Conservation (phyloP, 805 yeast genomes). For the Candida silvatica region DNA sequence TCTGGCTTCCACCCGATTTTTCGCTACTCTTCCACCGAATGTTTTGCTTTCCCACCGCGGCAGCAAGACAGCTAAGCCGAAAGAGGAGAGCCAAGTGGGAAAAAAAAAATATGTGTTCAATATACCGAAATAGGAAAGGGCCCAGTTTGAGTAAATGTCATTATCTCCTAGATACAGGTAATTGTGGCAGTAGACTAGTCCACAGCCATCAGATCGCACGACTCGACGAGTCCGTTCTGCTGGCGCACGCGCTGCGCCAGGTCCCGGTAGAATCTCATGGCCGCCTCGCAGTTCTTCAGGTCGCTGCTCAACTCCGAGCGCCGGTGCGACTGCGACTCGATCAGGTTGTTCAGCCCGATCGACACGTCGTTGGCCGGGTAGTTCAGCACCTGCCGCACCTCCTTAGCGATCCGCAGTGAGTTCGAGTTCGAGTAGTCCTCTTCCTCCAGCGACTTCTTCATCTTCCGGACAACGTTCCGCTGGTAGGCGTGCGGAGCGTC, state of each 20-base stretch:
- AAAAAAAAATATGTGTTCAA: no score
- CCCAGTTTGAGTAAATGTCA: no score
- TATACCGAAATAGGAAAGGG: no score
- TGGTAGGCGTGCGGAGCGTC: constrained; percentile 91
- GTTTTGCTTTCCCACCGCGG: no score
- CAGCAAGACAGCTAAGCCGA: no score
- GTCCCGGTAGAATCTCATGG: constrained; percentile 43
- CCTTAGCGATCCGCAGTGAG: constrained; percentile 70
- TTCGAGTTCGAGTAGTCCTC: constrained; percentile 75
- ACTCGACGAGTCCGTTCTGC: constrained; percentile 12
- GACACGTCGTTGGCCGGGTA: constrained; percentile 80
- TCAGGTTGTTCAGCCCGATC: constrained; percentile 52
- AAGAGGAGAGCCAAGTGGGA: no score
- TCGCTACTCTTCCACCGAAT: no score
- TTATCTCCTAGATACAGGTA: no score
- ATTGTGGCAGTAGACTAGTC: no score
- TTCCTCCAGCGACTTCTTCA: constrained; percentile 50
- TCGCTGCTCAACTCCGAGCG: constrained; percentile 46
- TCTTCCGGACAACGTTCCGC: constrained; percentile 66
- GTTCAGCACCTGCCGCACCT: constrained; percentile 71
- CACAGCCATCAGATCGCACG: constrained; percentile 2
- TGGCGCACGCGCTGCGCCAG: constrained; percentile 23
- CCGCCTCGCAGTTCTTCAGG: constrained; percentile 46
- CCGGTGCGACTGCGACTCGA: constrained; percentile 52
- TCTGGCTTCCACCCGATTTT: no score